Evolutionary conservation across 2,329 filamentous ascomycete species (phyloP), one percentile per base, ranked within the genome.

Genomic region (Alternaria sp.): DNA sequence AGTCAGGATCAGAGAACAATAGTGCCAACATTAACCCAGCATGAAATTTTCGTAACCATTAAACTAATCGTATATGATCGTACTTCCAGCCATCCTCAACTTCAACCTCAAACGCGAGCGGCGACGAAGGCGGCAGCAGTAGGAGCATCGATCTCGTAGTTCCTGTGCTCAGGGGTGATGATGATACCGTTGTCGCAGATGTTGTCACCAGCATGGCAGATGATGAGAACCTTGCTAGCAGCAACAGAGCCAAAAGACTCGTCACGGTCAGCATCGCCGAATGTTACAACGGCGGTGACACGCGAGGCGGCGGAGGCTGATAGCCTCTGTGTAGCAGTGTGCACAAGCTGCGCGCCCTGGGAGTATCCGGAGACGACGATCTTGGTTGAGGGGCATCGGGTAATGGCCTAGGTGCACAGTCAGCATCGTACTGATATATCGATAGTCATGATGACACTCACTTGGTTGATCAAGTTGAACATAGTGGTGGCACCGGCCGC

Each of bases 331-430:
- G 81, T 81, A 2, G 82, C 82, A 25, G 82, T 83, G 73, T 85
- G 84, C 1, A 84, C 82, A 4, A 81, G 67, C 59, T 80, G 77
- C 2, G 77, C 79, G 36, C 80, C 80, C 70, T 82, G 80, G 26
- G 77, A 75, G 59, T 77, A 77, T 12, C 75, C 73, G 4, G 70
- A 67, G 3, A 77, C 61, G 0, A 76, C 72, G 23, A 76, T 76
- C 64, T 75, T 77, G 26, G 74, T 76, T 1, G 63, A 68, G 5
- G 75, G 73, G 62, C 75, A 77, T 47, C 62, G 62, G 7, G 68
- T 61, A 7, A 62, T 64, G 3, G 72, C 68, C 69, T 73, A 15
- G n/a, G 5, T 15, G 23, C 19, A 4, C 47, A 12, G 47, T 62
- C n/a, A 62, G 52, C 3, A n/a, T 53, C 5, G 7, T 17, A 12